These are phyloP conservation scores for Parachlorella kessleri DNA, from an alignment of 139 green algal species.

Conservation along the genomic window DNA sequence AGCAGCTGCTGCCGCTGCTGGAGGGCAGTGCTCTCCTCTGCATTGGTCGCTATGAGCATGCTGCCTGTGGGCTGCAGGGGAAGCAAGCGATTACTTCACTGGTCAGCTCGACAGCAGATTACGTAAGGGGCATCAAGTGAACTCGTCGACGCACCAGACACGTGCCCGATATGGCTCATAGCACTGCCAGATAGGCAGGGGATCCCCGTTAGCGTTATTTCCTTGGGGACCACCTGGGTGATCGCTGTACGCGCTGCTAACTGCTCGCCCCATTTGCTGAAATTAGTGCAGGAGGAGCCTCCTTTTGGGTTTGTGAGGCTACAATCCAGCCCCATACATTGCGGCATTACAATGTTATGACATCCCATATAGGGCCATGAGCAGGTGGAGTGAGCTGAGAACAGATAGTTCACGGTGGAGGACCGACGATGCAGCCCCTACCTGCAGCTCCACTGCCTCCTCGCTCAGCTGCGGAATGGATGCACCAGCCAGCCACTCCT, in stretches of 20 bases:
- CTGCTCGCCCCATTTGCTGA: not conserved
- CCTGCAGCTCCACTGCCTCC: constrained; percentile 47
- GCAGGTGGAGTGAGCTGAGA: not conserved
- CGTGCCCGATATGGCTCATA: not conserved
- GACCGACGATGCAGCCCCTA: not conserved
- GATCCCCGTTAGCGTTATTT: not conserved
- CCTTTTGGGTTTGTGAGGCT: not conserved
- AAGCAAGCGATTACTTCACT: not conserved
- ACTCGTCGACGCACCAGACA: not conserved
- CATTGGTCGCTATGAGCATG: constrained; percentile 56
- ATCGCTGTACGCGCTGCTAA: not conserved
- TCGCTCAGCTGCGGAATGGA: not conserved
- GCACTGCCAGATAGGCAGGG: not conserved
- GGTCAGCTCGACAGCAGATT: not conserved
- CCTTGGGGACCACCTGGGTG: not conserved
- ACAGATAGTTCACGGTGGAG: not conserved
- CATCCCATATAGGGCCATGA: not conserved
- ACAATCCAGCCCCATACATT: too few relatives aligned
- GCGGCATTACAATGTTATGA: too few relatives aligned
- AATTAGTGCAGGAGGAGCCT: not conserved
- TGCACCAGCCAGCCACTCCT: constrained; percentile 10
- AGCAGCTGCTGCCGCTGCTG: constrained; percentile 34
- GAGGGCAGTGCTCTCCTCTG: constrained; percentile 48
- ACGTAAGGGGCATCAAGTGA: not conserved
- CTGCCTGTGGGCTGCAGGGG: constrained; percentile 51